These are phyloP conservation scores for Exutisphaerella laricina DNA, from an alignment of 2,329 filamentous ascomycete species.

Conservation along the genomic window DNA sequence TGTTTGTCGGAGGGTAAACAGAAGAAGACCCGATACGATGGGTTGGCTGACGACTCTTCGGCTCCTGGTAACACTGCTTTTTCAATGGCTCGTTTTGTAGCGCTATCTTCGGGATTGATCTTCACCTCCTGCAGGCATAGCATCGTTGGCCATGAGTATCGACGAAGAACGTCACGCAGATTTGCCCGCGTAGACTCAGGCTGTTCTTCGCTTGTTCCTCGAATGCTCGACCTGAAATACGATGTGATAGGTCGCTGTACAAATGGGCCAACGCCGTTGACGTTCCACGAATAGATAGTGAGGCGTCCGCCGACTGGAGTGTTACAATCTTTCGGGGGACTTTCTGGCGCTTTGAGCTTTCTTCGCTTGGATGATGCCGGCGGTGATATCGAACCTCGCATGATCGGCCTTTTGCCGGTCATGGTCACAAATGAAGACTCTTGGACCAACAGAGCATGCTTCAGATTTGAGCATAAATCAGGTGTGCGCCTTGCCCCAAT, in stretches of 20 bases:
- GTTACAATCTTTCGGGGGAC: neutral
- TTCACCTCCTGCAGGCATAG: conserved; percentile 49
- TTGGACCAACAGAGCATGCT: too few species aligned
- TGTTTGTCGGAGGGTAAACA: conserved; percentile 45
- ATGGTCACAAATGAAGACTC: neutral
- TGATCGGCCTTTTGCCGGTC: neutral
- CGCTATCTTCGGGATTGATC: conserved; percentile 37
- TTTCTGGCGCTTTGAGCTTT: conserved; percentile 9
- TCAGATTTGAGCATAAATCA: too few species aligned
- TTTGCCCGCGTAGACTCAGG: neutral
- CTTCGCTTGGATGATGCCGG: conserved; percentile 29
- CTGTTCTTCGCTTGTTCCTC: neutral
- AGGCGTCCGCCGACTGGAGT: neutral
- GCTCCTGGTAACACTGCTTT: conserved; percentile 31
- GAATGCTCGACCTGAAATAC: conserved; percentile 30
- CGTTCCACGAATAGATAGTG: conserved; percentile 44
- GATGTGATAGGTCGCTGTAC: conserved; percentile 38
- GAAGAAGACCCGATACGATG: conserved; percentile 42
- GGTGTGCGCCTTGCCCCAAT: too few species aligned
- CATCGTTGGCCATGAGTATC: conserved; percentile 42
- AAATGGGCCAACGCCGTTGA: conserved; percentile 45
- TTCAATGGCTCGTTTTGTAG: conserved; percentile 38
- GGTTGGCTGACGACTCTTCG: conserved; percentile 23
- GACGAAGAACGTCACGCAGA: conserved; percentile 41
- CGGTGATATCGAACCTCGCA: conserved; percentile 25